A percentile compares a stretch with the other conserved stretches of the same genome.
These are phyloP conservation scores for Tarenaya hassleriana DNA, from an alignment of 345 rosid genomes.

Conservation along the genomic window DNA sequence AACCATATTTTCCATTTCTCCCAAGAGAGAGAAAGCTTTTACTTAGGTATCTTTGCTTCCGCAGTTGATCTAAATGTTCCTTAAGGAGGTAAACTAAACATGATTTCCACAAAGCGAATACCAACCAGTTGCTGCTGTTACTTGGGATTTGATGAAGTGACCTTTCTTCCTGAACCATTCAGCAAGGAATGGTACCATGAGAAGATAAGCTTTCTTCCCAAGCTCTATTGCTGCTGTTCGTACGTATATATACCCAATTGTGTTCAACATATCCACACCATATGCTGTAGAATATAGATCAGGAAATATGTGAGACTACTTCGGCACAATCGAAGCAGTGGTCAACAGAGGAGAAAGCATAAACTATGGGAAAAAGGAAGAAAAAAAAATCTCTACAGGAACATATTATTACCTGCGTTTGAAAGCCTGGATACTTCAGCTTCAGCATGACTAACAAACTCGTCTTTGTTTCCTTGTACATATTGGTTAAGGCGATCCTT, in stretches of 20 bases:
- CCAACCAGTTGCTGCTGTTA: constrained; percentile 96
- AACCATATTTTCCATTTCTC: background rate
- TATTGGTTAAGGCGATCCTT: constrained; percentile 73
- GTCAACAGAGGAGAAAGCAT: constrained; percentile 13
- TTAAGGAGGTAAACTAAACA: background rate
- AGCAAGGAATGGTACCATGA: constrained; percentile 88
- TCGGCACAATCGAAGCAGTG: constrained; percentile 2
- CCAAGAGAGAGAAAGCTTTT: constrained; percentile 9
- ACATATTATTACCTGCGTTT: constrained; percentile 70
- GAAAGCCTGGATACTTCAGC: constrained; percentile 88
- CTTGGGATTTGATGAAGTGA: constrained; percentile 90
- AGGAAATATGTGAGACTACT: constrained; percentile 4
- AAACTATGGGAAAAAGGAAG: constrained; percentile 2
- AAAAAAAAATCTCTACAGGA: constrained; percentile 20
- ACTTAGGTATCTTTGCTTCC: constrained; percentile 4
- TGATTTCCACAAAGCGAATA: background rate
- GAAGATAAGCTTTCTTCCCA: constrained; percentile 75
- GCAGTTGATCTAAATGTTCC: constrained; percentile 2
- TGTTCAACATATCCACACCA: constrained; percentile 91
- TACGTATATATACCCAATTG: constrained; percentile 85
- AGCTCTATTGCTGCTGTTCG: constrained; percentile 98
- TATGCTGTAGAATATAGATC: constrained; percentile 51
- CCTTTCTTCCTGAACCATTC: constrained; percentile 99
- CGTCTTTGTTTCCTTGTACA: constrained; percentile 64
- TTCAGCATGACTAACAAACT: constrained; percentile 55